Percentiles rank a stretch among this genome's conserved stretches.
phyloP scores from a whole-genome alignment of 2,329 filamentous ascomycete genomes.

The Sporothrix curviconia region DNA sequence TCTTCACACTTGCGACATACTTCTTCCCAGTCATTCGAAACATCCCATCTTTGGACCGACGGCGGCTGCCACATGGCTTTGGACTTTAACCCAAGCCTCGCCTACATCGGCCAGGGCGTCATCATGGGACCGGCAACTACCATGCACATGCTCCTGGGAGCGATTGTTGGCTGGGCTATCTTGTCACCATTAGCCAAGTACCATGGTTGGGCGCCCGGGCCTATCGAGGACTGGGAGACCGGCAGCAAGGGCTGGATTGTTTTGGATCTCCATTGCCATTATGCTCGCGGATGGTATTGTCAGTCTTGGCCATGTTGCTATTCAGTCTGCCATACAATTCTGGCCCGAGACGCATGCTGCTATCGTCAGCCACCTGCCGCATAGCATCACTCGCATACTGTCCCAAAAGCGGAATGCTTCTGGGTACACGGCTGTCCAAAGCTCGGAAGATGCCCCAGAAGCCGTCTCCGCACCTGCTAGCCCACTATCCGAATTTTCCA shows the following conservation, averaged over 20 bases:
- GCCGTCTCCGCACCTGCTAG: conserved; percentile 11
- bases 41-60: conserved; percentile 72
- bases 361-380: background rate
- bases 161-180: conserved; percentile 81
- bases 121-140: conserved; percentile 98
- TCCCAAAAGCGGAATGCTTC: conserved; percentile 10
- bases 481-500: conserved; percentile 16
- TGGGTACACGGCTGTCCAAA: conserved; percentile 21
- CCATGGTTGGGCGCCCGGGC: conserved; percentile 81
- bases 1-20: conserved; percentile 76
- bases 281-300: conserved; percentile 93
- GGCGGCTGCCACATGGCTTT: conserved; percentile 77
- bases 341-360: conserved; percentile 11
- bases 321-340: conserved; percentile 34
- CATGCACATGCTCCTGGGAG: conserved; percentile 88
- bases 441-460: background rate
- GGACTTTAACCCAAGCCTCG: conserved; percentile 97
- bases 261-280: conserved; percentile 86
- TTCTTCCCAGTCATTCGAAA: conserved; percentile 81
- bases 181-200: conserved; percentile 83
- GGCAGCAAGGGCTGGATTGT: conserved; percentile 99
- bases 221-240: conserved; percentile 79
- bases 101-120: conserved; percentile 93
- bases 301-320: conserved; percentile 71
- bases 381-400: background rate